Percentiles rank a stretch among this genome's conserved stretches.
Conservation (phyloP, 2,329 filamentous ascomycete genomes). For the Diaporthe humulicola region DNA sequence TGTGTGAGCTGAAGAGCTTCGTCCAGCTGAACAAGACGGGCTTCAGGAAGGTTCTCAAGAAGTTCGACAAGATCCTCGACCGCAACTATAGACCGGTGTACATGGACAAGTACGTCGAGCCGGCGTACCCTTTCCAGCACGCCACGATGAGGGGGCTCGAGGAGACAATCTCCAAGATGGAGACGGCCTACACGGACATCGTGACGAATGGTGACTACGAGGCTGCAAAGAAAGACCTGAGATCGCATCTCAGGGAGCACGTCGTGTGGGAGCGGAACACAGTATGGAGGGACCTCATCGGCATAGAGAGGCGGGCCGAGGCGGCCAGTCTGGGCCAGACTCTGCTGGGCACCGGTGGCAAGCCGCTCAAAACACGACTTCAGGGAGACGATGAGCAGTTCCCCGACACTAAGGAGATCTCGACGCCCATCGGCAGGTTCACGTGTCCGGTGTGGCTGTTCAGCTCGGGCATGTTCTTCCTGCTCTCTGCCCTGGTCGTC, state of each 20-base stretch:
- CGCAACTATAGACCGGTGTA: constrained; percentile 83
- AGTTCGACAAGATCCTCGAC: constrained; percentile 97
- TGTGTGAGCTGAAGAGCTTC: constrained; percentile 96
- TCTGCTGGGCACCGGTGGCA: constrained; percentile 81
- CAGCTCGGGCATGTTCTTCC: constrained; percentile 82
- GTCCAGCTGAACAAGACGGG: constrained; percentile 96
- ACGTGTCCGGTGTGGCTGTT: constrained; percentile 85
- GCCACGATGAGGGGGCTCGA: constrained; percentile 79
- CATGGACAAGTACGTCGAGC: constrained; percentile 79
- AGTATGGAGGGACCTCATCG: constrained; percentile 99
- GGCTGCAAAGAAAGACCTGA: constrained; percentile 85
- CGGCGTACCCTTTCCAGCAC: constrained; percentile 84
- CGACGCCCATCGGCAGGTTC: constrained; percentile 84
- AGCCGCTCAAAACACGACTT: constrained; percentile 76
- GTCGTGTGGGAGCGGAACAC: constrained; percentile 99
- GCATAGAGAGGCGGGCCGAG: constrained; percentile 94
- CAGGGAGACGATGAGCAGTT: constrained; percentile 86
- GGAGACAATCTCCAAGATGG: constrained; percentile 79
- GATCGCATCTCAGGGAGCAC: constrained; percentile 93
- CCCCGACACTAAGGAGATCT: constrained; percentile 74
- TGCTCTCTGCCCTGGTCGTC: constrained; percentile 77
- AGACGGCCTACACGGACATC: constrained; percentile 83
- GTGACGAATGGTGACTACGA: constrained; percentile 85
- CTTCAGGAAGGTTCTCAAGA: constrained; percentile 96
- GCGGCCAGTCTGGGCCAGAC: constrained; percentile 92